Evolutionary conservation across 129 eudicot species (phyloP).

Genomic region (Chrysanthemum seticuspe): DNA sequence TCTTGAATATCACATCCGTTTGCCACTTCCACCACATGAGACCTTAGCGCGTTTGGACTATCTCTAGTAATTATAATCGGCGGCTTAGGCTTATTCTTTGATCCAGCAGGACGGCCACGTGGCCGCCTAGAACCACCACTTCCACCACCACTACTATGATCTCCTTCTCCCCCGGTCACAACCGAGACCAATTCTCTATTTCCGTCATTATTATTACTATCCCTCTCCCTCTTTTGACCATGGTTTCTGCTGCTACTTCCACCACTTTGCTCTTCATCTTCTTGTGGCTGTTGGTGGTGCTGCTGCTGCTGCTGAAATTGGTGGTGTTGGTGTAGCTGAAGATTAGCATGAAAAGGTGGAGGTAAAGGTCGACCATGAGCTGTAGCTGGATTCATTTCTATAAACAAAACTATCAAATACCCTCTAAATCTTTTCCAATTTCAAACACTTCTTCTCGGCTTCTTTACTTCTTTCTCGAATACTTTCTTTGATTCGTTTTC

Average conservation of each 20-base stretch:
- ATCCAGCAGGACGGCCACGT: conserved; percentile 85
- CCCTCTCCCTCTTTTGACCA: conserved; percentile 47
- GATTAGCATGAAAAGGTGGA: conserved; percentile 78
- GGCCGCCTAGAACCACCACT: conserved; percentile 57
- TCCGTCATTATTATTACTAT: conserved; percentile 21
- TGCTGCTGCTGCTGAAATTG: conserved; percentile 45
- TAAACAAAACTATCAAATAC: conserved; percentile 1
- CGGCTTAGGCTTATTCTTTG: conserved; percentile 89
- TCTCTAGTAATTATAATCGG: conserved; percentile 85
- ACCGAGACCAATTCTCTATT: conserved; percentile 40
- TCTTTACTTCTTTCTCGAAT: neutral
- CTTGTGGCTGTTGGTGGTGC: conserved; percentile 37
- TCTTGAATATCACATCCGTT: conserved; percentile 78
- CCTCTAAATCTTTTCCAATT: neutral
- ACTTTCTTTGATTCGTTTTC: neutral
- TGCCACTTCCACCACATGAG: conserved; percentile 88
- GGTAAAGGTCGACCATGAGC: conserved; percentile 78
- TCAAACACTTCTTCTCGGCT: neutral
- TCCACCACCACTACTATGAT: conserved; percentile 32
- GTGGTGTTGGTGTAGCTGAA: conserved; percentile 61
- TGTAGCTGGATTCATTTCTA: conserved; percentile 64
- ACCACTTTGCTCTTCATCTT: conserved; percentile 50
- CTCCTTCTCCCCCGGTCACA: conserved; percentile 42
- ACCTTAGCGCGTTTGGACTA: conserved; percentile 87
- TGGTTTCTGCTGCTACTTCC: conserved; percentile 45